Conservation (phyloP, 768 basidiomycete genomes). For the Trametes punicea region DNA sequence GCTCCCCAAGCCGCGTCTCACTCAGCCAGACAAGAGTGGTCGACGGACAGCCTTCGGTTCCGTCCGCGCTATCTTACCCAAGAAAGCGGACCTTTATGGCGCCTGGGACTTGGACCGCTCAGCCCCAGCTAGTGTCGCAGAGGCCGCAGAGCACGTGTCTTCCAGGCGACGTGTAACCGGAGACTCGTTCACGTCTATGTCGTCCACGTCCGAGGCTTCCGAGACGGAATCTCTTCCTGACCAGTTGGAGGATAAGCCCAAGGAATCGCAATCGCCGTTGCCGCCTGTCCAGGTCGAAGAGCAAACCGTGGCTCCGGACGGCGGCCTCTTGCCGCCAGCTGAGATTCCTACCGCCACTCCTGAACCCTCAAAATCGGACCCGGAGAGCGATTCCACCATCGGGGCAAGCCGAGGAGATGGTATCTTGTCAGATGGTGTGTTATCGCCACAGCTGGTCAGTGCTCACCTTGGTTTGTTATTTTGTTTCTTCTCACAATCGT, state of each 20-base stretch:
- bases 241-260: conserved; percentile 13
- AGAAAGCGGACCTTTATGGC: conserved; percentile 51
- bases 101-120: conserved; percentile 52
- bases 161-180: conserved; percentile 47
- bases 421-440: conserved; percentile 4
- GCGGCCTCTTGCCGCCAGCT: conserved; percentile 1
- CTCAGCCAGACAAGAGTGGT: conserved; percentile 44
- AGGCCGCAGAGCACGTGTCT: conserved; percentile 57
- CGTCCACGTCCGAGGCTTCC: conserved; percentile 71
- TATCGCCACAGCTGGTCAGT: conserved; percentile 22
- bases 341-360: conserved; percentile 11
- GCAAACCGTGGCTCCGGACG: conserved; percentile 18
- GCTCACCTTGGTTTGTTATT: not conserved
- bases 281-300: conserved; percentile 1
- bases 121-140: conserved; percentile 67
- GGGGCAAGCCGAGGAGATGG: conserved; percentile 42
- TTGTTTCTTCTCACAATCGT: not conserved
- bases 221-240: conserved; percentile 51
- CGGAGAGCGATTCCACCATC: conserved; percentile 84
- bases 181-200: conserved; percentile 50
- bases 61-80: conserved; percentile 70
- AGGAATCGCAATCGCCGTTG: not conserved
- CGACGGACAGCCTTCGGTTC: conserved; percentile 64
- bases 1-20: conserved; percentile 67
- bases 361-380: conserved; percentile 46